Evolutionary conservation across 106 monocot genomes (phyloP), one percentile per base, ranked within the genome.

Genomic region (Hemerocallis citrina): DNA sequence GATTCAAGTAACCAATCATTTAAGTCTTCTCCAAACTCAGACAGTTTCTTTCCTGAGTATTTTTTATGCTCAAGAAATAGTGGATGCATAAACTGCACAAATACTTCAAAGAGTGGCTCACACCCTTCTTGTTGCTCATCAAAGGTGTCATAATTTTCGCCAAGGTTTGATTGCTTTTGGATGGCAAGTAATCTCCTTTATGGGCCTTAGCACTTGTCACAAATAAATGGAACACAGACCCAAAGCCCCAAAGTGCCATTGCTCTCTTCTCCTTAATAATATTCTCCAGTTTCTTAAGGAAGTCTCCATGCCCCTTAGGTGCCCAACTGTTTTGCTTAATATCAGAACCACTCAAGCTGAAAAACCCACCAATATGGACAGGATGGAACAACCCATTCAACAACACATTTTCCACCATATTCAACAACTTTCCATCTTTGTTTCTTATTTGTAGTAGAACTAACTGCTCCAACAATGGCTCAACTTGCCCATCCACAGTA

Each of bases 341-440:
- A 59, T 43, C 65, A 7, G 61, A 72, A 57, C 56, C 77, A 41
- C 64, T 87, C 12, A 79, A 45, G 54, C 34, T 67, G 16, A 80
- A 68, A 77, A 81, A 91, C 7, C 96, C 90, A 64, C 66, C 59
- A n/a, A 91, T 72, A 63, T 96, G 90, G 2, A 45, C 36, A 37
- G 87, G 84, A 74, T 91, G 91, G 59, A 90, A 96, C 71, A 96
- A 57, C 28, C 90, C 90, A 72, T 84, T 90, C 11, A 68, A 69
- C 43, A 96, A 55, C 33, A 84, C 57, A 59, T 84, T 81, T 51
- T 90, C 83, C 49, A 96, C 55, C 17, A 59, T 59, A 35, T 17
- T 69, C 61, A 90, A 47, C 23, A 79, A 64, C 34, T 33, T 68
- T 42, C 64, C 38, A 16, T 67, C 38, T 47, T 48, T 63, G 3